Conservation (phyloP, 2,329 filamentous ascomycete species). For the Hypoxylon sp. region DNA sequence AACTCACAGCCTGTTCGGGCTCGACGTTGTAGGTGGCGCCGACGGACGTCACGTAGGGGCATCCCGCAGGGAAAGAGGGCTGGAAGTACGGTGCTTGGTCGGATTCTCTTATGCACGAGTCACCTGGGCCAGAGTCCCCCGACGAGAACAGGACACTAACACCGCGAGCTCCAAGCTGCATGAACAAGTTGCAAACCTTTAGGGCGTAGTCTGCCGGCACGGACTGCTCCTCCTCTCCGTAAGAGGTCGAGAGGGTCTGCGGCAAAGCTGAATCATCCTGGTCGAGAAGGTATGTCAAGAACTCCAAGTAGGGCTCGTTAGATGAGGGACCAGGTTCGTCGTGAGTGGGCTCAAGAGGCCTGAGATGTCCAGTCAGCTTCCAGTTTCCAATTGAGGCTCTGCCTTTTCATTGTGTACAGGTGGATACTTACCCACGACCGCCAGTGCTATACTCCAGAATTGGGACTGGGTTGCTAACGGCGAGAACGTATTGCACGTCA, state of each 20-base stretch:
- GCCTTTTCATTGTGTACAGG: constrained; percentile 25
- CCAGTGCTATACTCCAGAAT: constrained; percentile 71
- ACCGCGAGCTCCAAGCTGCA: constrained; percentile 73
- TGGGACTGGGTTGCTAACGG: constrained; percentile 65
- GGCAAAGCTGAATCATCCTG: constrained; percentile 65
- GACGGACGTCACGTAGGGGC: constrained; percentile 69
- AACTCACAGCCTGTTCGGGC: constrained; percentile 54
- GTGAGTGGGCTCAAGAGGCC: constrained; percentile 67
- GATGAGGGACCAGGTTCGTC: constrained; percentile 65
- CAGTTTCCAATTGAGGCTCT: constrained; percentile 55
- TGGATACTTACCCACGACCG: constrained; percentile 58
- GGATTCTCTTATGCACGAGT: constrained; percentile 69
- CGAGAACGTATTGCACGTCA: constrained; percentile 71
- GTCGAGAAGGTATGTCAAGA: constrained; percentile 69
- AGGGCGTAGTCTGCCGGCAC: constrained; percentile 70
- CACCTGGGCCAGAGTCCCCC: constrained; percentile 71
- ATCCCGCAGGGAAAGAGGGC: constrained; percentile 56
- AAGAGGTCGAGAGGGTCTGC: constrained; percentile 72
- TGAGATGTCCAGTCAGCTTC: constrained; percentile 49
- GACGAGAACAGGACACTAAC: constrained; percentile 71
- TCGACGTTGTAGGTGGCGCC: constrained; percentile 62
- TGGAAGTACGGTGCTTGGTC: constrained; percentile 56
- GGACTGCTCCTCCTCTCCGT: constrained; percentile 74
- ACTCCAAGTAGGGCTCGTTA: constrained; percentile 77
- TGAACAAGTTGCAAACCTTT: constrained; percentile 72